A percentile compares a stretch with the other conserved stretches of the same genome.
These are phyloP conservation scores for Cantharellus cinnabarinus DNA, from an alignment of 768 basidiomycete genomes.

Conservation along the genomic window DNA sequence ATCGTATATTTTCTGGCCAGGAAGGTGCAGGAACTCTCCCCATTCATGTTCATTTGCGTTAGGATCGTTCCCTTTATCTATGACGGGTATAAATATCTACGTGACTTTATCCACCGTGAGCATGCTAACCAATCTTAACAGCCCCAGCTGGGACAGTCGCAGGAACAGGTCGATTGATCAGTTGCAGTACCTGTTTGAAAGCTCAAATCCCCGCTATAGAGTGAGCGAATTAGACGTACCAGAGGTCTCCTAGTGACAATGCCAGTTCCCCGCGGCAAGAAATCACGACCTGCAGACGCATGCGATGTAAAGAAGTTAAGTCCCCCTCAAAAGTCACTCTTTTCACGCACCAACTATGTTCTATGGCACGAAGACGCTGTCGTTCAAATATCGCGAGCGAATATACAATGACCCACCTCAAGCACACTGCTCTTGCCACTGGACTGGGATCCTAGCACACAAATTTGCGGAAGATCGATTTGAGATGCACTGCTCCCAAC, in stretches of 20 bases:
- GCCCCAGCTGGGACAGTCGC: slow-evolving; percentile 10
- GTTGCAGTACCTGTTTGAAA: slow-evolving; percentile 57
- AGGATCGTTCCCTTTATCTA: background rate
- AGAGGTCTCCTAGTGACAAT: slow-evolving; percentile 95
- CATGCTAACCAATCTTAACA: background rate
- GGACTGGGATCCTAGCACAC: slow-evolving; percentile 78
- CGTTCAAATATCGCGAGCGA: background rate
- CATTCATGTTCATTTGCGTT: slow-evolving; percentile 80
- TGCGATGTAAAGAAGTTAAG: slow-evolving; percentile 14
- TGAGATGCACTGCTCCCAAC: slow-evolving; percentile 57
- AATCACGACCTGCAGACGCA: slow-evolving; percentile 98
- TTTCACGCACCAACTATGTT: too few relatives aligned
- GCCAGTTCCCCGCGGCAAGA: slow-evolving; percentile 94
- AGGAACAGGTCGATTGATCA: slow-evolving; percentile 55
- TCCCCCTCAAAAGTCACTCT: too few relatives aligned
- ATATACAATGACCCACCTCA: slow-evolving; percentile 35
- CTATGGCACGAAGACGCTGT: too few relatives aligned
- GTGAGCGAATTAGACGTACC: slow-evolving; percentile 26
- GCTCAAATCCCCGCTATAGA: slow-evolving; percentile 3
- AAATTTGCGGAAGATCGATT: slow-evolving; percentile 85
- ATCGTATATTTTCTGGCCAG: slow-evolving; percentile 94
- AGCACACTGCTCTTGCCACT: slow-evolving; percentile 87
- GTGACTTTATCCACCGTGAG: slow-evolving; percentile 16
- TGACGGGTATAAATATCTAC: background rate
- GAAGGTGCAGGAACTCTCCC: slow-evolving; percentile 96